These are phyloP conservation scores for Byssochlamys sp. DNA, from an alignment of 2,329 filamentous ascomycete species.

Conservation along the genomic window DNA sequence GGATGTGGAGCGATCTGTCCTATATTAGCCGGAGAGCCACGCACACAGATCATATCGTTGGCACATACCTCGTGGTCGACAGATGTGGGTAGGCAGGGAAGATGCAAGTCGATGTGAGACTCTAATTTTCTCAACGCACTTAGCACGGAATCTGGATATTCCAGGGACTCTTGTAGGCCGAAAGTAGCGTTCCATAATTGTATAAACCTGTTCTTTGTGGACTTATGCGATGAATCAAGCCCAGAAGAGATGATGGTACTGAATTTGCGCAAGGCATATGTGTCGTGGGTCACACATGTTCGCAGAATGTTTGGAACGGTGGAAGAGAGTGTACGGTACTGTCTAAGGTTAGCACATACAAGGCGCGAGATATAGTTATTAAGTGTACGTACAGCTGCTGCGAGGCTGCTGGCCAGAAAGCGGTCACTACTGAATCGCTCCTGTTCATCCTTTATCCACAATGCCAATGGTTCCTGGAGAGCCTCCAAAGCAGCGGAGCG, in stretches of 20 bases:
- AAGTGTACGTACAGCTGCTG: conserved; percentile 25
- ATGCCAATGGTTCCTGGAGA: conserved; percentile 42
- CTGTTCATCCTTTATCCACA: conserved; percentile 27
- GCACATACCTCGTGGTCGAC: conserved; percentile 23
- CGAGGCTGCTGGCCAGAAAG: conserved; percentile 20
- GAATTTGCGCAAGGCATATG: conserved; percentile 41
- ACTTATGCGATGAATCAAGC: conserved; percentile 43
- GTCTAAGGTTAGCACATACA: conserved; percentile 12
- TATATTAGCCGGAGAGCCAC: conserved; percentile 3
- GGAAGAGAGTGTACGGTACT: conserved; percentile 26
- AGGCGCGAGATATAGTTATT: neutral
- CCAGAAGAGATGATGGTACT: conserved; percentile 44
- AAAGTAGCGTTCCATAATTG: conserved; percentile 63
- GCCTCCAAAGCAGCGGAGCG: conserved; percentile 48
- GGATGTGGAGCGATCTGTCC: conserved; percentile 7
- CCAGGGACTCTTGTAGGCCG: conserved; percentile 47
- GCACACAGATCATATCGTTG: neutral
- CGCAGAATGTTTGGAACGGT: conserved; percentile 23
- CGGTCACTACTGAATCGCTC: conserved; percentile 17
- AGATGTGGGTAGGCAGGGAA: conserved; percentile 40
- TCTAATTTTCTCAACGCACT: conserved; percentile 52
- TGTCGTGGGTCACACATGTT: conserved; percentile 17
- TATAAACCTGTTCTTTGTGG: conserved; percentile 44
- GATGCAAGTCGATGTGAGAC: conserved; percentile 42
- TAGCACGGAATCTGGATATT: conserved; percentile 58